phyloP scores from a whole-genome alignment of 495 filamentous ascomycete genomes.

The Trichoderma gamsii region DNA sequence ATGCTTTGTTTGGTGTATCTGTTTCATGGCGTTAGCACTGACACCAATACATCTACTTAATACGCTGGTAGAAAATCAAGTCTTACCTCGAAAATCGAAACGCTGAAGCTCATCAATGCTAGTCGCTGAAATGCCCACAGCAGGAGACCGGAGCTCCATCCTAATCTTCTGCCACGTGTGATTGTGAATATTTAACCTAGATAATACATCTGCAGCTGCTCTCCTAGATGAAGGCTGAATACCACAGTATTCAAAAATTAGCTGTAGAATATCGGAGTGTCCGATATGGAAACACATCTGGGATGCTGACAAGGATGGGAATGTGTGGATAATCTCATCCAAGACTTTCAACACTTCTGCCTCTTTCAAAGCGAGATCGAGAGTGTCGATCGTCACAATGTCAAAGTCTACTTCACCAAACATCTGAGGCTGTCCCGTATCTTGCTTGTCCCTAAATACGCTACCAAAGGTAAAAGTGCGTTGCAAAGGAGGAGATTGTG shows the following conservation, averaged over 20 bases:
- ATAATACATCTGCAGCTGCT: conserved; percentile 73
- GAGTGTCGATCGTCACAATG: conserved; percentile 70
- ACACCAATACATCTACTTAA: not conserved
- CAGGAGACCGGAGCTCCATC: conserved; percentile 70
- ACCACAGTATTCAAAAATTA: conserved; percentile 82
- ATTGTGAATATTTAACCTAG: conserved; percentile 78
- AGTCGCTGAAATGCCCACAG: conserved; percentile 78
- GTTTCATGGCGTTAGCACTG: conserved; percentile 18
- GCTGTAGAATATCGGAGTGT: conserved; percentile 74
- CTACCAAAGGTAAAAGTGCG: conserved; percentile 85
- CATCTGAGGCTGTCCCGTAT: conserved; percentile 71
- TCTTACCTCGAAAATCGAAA: conserved; percentile 81
- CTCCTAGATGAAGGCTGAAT: conserved; percentile 63
- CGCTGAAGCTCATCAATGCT: conserved; percentile 82
- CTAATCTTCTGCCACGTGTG: conserved; percentile 82
- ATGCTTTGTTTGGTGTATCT: conserved; percentile 69
- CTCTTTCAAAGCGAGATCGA: conserved; percentile 85
- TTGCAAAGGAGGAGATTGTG: conserved; percentile 50
- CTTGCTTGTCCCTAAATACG: conserved; percentile 72
- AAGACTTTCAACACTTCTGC: conserved; percentile 92
- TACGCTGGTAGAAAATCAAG: not conserved
- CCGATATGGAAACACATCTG: conserved; percentile 90
- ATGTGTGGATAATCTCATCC: conserved; percentile 80
- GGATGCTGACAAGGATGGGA: conserved; percentile 62
- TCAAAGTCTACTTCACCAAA: conserved; percentile 93